Base-by-base conservation (phyloP, 2,329 filamentous ascomycete genomes). In the Arthroderma sp. region DNA sequence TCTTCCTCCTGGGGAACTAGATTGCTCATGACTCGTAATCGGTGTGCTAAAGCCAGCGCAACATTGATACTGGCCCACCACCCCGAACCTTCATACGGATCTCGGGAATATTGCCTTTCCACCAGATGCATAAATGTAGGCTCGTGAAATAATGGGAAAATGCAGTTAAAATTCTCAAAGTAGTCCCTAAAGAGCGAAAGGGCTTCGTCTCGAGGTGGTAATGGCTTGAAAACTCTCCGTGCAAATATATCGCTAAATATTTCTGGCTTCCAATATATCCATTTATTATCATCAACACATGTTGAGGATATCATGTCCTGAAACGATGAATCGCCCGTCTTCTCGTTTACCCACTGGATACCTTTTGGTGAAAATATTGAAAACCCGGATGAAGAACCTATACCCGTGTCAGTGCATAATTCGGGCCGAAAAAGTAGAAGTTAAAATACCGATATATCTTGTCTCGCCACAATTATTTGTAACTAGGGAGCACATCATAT, bases 51-150 rank as follows among this genome's bases (percentile, higher is more conserved):
- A n/a, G 89, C 91, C 45, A 98, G 68, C 1, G 83, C 86, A 47
- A 94, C 83, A 55, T 98, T 98, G 55, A 98, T 73, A 63, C 87
- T 94, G 4, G 91, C 91, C 89, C 91, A 98, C 91, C 91, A 98
- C 3, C 91, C 91, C 4, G 87, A 93, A 29, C 89, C 88, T 60
- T 94, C 81, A 53, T 95, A 96, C 0, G 89, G 89, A 53, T 96
- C 85, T 41, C 80, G 71, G 0, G 87, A 93, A 63, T 96, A 98
- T 60, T 96, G 89, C 53, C 83, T 80, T 58, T 96, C 87, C 30
- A 95, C 87, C 4, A 96, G 72, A 59, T 95, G 88, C 86, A 96
- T 96, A 59, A 98, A 98, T 0, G 91, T 96, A 1, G 89, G 88
- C 61, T 95, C 88, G 62, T 98, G 91, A 58, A 94, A 98, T 3